Conservation (phyloP, 306 rosid genomes). For the Lupinus albus region DNA sequence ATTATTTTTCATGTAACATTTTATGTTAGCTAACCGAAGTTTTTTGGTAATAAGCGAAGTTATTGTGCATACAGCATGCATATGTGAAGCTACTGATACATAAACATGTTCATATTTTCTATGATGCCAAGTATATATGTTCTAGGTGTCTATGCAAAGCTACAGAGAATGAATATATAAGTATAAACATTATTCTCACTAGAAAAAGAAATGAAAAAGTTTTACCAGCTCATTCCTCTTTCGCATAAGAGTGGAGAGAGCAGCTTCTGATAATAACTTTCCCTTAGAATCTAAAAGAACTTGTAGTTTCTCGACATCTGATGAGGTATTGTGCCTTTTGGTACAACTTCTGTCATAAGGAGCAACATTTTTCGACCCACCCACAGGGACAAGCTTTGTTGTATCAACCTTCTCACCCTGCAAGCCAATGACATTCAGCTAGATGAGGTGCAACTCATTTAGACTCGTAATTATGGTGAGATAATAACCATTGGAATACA, state of each 20-base stretch:
- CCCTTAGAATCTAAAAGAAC: constrained; percentile 50
- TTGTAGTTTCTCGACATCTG: constrained; percentile 45
- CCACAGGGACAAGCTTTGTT: constrained; percentile 40
- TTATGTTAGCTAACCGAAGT: not conserved
- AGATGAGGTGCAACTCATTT: constrained; percentile 33
- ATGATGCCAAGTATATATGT: not conserved
- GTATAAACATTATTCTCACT: constrained; percentile 16
- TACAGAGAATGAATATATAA: constrained; percentile 22
- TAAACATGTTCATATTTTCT: not conserved
- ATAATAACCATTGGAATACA: constrained; percentile 29
- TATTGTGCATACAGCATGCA: not conserved
- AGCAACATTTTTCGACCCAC: constrained; percentile 39
- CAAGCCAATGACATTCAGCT: constrained; percentile 36
- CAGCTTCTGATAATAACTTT: constrained; percentile 53
- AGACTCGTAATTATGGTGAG: constrained; percentile 20
- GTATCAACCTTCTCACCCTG: constrained; percentile 54
- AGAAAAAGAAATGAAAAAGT: constrained; percentile 23
- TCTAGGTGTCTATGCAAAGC: constrained; percentile 1
- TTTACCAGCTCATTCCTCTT: constrained; percentile 72
- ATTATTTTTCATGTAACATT: no score
- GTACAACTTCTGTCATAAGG: constrained; percentile 38
- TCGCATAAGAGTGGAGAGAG: constrained; percentile 54
- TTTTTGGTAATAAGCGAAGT: not conserved
- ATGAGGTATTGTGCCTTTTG: constrained; percentile 35
- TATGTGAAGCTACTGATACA: constrained; percentile 10